phyloP scores from a whole-genome alignment of 2,329 filamentous ascomycete genomes.

The Samsoniella hepiali region DNA sequence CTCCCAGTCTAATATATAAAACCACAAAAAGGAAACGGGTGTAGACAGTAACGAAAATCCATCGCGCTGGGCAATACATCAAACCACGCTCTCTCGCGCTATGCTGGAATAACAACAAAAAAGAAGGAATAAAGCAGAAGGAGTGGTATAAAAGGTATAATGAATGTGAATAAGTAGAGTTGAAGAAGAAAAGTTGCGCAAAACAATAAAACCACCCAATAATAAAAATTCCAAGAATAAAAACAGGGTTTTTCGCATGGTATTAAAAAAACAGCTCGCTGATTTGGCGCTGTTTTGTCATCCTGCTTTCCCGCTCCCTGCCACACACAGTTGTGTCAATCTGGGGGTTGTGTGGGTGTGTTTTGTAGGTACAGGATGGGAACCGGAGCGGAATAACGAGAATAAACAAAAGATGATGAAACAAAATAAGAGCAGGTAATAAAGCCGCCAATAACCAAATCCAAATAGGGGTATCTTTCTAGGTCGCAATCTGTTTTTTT shows the following conservation, averaged over 20 bases:
- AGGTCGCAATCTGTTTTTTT: constrained; percentile 18
- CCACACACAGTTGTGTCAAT: neutral
- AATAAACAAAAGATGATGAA: constrained; percentile 3
- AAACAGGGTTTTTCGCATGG: constrained; percentile 4
- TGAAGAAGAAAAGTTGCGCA: constrained; percentile 6
- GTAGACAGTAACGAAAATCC: neutral
- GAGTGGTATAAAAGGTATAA: constrained; percentile 8
- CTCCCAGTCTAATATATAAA: constrained; percentile 10
- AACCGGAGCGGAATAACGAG: neutral
- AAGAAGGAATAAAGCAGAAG: constrained; percentile 15
- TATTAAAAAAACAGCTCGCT: constrained; percentile 15
- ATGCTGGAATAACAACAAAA: constrained; percentile 21
- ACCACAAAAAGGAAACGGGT: neutral
- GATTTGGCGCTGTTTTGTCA: neutral
- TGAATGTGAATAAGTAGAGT: constrained; percentile 14
- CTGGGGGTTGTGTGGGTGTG: neutral
- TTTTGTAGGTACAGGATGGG: neutral
- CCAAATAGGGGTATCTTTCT: constrained; percentile 28
- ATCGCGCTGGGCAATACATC: constrained; percentile 6
- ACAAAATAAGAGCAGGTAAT: neutral
- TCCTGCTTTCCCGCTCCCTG: neutral
- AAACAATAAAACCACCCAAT: neutral
- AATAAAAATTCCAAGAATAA: constrained; percentile 18
- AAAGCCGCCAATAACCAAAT: constrained; percentile 17
- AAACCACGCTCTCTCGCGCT: constrained; percentile 17